Evolutionary conservation across 2,329 filamentous ascomycete species (phyloP).

Genomic region (Chaetothyriales sp.): DNA sequence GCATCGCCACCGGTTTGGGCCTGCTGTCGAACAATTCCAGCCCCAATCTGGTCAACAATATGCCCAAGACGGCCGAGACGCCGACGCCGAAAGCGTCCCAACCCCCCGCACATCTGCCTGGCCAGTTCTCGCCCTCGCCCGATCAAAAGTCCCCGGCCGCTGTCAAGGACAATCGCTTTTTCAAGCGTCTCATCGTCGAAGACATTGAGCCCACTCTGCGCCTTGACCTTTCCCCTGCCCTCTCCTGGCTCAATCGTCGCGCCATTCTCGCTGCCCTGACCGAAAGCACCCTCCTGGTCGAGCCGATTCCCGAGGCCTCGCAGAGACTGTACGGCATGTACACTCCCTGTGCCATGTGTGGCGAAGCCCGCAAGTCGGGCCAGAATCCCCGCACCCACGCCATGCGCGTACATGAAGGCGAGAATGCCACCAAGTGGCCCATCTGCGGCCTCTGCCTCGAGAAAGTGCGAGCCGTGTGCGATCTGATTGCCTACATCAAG

Average conservation of each 20-base stretch:
- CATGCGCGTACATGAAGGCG: constrained; percentile 76
- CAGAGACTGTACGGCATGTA: constrained; percentile 28
- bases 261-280: constrained; percentile 71
- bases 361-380: constrained; percentile 61
- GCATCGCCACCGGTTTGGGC: constrained; percentile 46
- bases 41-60: constrained; percentile 43
- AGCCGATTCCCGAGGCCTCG: constrained; percentile 57
- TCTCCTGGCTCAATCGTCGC: constrained; percentile 85
- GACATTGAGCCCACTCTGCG: constrained; percentile 91
- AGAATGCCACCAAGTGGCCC: constrained; percentile 76
- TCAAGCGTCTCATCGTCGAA: constrained; percentile 74
- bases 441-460: constrained; percentile 79
- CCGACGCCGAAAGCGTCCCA: constrained; percentile 24
- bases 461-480: constrained; percentile 74
- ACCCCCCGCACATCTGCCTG: constrained; percentile 28
- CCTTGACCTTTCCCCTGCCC: constrained; percentile 73
- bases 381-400: constrained; percentile 66
- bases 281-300: constrained; percentile 75
- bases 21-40: constrained; percentile 24
- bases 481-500: constrained; percentile 80
- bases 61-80: constrained; percentile 40
- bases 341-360: constrained; percentile 72
- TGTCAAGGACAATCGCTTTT: constrained; percentile 84
- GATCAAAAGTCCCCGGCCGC: constrained; percentile 29
- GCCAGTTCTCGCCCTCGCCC: constrained; percentile 29